Evolutionary conservation across 2,329 filamentous ascomycete species (phyloP), one percentile per base, ranked within the genome.

Genomic region (Anthostomella pinea): DNA sequence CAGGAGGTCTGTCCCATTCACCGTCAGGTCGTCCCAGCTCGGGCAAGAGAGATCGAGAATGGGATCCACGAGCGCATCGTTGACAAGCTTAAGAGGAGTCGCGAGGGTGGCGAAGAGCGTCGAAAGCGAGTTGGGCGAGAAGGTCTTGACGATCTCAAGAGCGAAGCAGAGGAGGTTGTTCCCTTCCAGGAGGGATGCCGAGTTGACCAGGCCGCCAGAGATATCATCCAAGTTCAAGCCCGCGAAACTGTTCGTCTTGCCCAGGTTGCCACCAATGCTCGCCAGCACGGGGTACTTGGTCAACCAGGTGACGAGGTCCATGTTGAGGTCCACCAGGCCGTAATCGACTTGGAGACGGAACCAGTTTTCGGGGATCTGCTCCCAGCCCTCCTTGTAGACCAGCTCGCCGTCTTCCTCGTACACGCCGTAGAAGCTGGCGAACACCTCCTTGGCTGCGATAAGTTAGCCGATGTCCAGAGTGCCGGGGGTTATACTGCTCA

Each of bases 361-460:
- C 68, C 71, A 77, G 54, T 76, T 75, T 16, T 67, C 60, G 0
- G 73, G 73, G 26, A 77, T 72, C 3, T 65, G 61, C 46, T 77
- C 72, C 48, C 66, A 66, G n/a, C 73, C 73, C 16, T 62, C 49
- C 7, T 63, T 65, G 45, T 73, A 68, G 4, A 59, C 62, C 24
- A 70, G 49, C 25, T 63, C 59, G 7, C 60, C 63, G 6, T 67
- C 58, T 5, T 62, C 57, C 29, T 58, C 48, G 15, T 64, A 63
- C 10, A 77, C 64, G 8, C 56, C 69, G 42, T 64, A 75, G 54
- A 76, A 75, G 43, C 57, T 65, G 35, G 62, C 64, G 33, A 76
- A 57, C 1, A 59, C 59, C 2, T 63, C 51, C 60, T 67, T 61
- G 41, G 54, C 56, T 69, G 27, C 20, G 13, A 13, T 21, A 4